Conservation (phyloP, 352 stramenopile genomes). For the Pythium volutum region DNA sequence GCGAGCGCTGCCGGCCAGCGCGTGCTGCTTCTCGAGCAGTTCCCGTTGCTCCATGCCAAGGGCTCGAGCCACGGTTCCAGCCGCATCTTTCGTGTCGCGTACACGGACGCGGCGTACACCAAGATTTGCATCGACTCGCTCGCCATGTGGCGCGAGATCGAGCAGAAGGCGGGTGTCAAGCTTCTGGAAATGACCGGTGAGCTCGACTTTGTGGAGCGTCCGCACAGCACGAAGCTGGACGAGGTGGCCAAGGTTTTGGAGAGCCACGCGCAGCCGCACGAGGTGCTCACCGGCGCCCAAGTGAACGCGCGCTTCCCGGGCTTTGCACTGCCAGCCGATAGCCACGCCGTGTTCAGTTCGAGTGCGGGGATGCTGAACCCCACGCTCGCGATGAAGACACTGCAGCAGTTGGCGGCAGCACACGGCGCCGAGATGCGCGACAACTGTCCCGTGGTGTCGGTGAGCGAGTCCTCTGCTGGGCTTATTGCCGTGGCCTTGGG, state of each 20-base stretch:
- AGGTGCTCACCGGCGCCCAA: constrained; percentile 40
- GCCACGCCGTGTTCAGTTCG: constrained; percentile 46
- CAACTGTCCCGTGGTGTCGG: constrained; percentile 16
- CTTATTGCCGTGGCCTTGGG: constrained; percentile 32
- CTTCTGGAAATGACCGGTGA: constrained; percentile 64
- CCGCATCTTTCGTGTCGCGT: constrained; percentile 82
- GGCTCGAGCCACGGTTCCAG: constrained; percentile 77
- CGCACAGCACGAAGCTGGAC: constrained; percentile 21
- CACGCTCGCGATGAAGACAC: constrained; percentile 44
- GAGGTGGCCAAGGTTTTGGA: constrained; percentile 19
- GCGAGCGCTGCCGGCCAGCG: constrained; percentile 37
- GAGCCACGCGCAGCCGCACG: constrained; percentile 22
- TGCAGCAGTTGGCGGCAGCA: constrained; percentile 38
- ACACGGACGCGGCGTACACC: constrained; percentile 70
- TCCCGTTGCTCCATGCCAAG: constrained; percentile 48
- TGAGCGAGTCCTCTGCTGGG: constrained; percentile 16
- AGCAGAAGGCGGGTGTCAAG: constrained; percentile 30
- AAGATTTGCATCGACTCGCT: constrained; percentile 60
- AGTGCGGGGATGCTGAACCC: constrained; percentile 54
- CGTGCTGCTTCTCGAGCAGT: constrained; percentile 77
- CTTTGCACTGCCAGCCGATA: constrained; percentile 38
- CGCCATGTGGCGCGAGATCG: constrained; percentile 53
- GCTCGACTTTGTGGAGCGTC: constrained; percentile 41
- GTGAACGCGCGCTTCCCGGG: constrained; percentile 50
- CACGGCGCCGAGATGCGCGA: constrained; percentile 44